A percentile compares a stretch with the other conserved stretches of the same genome.
phyloP scores from a whole-genome alignment of 2,329 filamentous ascomycete genomes.

The Allantophomopsis lycopodina region DNA sequence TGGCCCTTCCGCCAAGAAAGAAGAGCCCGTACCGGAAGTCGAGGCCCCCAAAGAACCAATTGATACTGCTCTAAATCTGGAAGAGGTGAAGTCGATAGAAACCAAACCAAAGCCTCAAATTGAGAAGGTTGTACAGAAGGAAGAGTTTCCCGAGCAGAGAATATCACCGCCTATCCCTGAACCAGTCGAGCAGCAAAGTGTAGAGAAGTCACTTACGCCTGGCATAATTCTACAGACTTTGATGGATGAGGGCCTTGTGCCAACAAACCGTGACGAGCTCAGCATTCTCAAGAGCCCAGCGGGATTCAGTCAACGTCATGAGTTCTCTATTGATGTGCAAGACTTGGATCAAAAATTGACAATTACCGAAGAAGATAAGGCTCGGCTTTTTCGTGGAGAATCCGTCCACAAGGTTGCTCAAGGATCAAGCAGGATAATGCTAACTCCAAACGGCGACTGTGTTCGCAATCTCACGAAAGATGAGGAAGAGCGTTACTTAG shows the following conservation, averaged over 20 bases:
- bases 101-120: conserved; percentile 8
- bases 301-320: conserved; percentile 18
- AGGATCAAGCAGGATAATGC: conserved; percentile 48
- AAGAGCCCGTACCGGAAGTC: conserved; percentile 4
- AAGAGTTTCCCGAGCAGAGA: conserved; percentile 4
- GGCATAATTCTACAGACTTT: conserved; percentile 23
- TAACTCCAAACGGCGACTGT: conserved; percentile 65
- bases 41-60: conserved; percentile 4
- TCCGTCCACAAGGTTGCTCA: conserved; percentile 49
- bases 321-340: conserved; percentile 12
- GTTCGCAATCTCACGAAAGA: conserved; percentile 56
- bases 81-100: neutral
- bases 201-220: conserved; percentile 15
- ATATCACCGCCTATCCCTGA: conserved; percentile 8
- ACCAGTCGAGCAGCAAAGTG: conserved; percentile 12
- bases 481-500: conserved; percentile 57
- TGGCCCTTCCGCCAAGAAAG: conserved; percentile 6
- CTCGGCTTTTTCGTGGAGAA: conserved; percentile 37
- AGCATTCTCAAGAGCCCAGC: conserved; percentile 24
- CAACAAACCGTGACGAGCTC: conserved; percentile 20
- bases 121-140: conserved; percentile 11
- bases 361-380: conserved; percentile 39
- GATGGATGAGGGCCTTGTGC: conserved; percentile 19
- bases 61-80: conserved; percentile 2
- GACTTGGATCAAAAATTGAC: conserved; percentile 25